Conservation (phyloP, 129 eudicot genomes). For the Gnaphalium uliginosum region DNA sequence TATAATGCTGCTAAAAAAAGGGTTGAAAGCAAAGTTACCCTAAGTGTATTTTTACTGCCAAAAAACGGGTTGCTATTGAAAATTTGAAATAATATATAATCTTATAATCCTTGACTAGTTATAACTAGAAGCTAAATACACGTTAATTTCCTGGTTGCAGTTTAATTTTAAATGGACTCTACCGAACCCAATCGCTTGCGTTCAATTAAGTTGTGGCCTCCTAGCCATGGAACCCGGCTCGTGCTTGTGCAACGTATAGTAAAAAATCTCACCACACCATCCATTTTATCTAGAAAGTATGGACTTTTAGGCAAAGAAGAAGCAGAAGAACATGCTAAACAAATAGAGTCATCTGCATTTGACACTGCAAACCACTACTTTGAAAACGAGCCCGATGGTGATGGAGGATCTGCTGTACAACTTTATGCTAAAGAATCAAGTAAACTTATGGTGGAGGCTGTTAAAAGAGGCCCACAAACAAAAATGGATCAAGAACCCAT, state of each 20-base stretch:
- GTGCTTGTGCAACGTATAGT: slow-evolving; percentile 63
- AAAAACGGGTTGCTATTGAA: background rate
- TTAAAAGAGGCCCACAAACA: slow-evolving; percentile 53
- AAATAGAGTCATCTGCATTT: slow-evolving; percentile 59
- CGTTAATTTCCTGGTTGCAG: slow-evolving; percentile 17
- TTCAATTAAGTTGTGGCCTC: slow-evolving; percentile 74
- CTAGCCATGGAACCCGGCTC: slow-evolving; percentile 52
- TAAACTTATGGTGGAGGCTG: slow-evolving; percentile 62
- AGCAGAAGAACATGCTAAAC: slow-evolving; percentile 60
- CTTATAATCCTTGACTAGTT: background rate
- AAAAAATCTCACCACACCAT: slow-evolving; percentile 61
- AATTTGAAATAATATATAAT: too few species aligned
- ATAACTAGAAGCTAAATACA: background rate
- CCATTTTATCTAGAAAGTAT: slow-evolving; percentile 64
- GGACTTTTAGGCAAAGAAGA: slow-evolving; percentile 65
- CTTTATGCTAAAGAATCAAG: slow-evolving; percentile 72
- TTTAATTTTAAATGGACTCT: slow-evolving; percentile 46
- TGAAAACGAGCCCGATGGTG: slow-evolving; percentile 64
- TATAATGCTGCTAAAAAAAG: too few species aligned
- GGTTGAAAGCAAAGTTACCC: background rate
- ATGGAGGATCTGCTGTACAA: slow-evolving; percentile 67
- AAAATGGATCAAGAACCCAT: slow-evolving; percentile 36
- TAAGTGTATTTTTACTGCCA: background rate
- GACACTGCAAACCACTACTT: slow-evolving; percentile 53
- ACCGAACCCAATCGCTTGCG: slow-evolving; percentile 23